Conservation (phyloP, 139 green algal species). For the Chlorella sp. region DNA sequence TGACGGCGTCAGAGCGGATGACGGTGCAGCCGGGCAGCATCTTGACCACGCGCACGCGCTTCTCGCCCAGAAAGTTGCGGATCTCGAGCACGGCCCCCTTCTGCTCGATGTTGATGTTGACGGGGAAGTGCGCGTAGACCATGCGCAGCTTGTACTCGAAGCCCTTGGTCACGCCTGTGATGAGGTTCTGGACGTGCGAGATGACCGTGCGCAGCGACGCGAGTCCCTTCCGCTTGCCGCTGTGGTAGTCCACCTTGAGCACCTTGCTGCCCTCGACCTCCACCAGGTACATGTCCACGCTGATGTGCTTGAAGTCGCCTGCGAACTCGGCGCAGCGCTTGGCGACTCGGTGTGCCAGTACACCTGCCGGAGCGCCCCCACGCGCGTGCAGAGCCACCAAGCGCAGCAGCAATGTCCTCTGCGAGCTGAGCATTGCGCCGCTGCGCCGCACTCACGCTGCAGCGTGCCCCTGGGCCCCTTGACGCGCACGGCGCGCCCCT, state of each 20-base stretch:
- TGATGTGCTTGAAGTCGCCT: constrained; percentile 88
- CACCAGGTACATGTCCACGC: constrained; percentile 81
- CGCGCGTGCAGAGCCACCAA: too few species aligned
- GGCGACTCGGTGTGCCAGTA: too few species aligned
- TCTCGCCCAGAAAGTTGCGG: constrained; percentile 99
- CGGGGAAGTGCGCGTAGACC: constrained; percentile 99
- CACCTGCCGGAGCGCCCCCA: too few species aligned
- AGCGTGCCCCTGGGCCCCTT: constrained; percentile 34
- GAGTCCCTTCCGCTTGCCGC: constrained; percentile 86
- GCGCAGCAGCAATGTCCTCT: too few species aligned
- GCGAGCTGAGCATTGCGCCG: too few species aligned
- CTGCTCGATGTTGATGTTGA: constrained; percentile 96
- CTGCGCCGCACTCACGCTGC: constrained; percentile 5
- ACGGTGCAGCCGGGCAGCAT: constrained; percentile 90
- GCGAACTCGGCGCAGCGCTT: too few species aligned
- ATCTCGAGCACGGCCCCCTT: constrained; percentile 80
- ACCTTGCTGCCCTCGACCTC: constrained; percentile 71
- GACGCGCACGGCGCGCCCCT: constrained; percentile 44
- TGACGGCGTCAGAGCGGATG: constrained; percentile 73
- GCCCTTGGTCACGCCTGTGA: constrained; percentile 70
- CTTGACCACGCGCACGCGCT: constrained; percentile 86
- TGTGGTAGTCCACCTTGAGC: constrained; percentile 79
- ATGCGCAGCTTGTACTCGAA: constrained; percentile 99
- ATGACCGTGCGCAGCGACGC: constrained; percentile 84
- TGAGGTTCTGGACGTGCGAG: constrained; percentile 88